Evolutionary conservation across 140 eudicot genomes (phyloP), one percentile per base, ranked within the genome.

Genomic region (Flaveria floridana): DNA sequence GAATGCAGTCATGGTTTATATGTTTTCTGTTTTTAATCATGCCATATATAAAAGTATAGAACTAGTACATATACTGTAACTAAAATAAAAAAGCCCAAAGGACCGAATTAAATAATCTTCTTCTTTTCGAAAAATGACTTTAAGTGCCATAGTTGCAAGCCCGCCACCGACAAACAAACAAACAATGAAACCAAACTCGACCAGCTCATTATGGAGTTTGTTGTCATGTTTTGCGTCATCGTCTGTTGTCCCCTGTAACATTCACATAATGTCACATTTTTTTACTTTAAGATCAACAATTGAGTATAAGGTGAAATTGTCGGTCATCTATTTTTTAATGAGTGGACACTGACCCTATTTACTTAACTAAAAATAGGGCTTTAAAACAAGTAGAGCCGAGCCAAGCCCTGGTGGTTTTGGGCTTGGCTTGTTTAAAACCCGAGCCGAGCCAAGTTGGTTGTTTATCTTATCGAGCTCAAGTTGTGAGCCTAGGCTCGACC

Each of bases 111-210:
- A 70, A 92, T 85, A 20, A 92, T 83, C 87, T 92, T 92, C 78
- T 86, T 87, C 87, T 90, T 92, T 79, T 92, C 90, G 12, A 92
- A 92, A 80, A 87, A 92, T 30, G 92, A 72, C 87, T 92, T 92
- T 79, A 92, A 69, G 71, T 87, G 96, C 96, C 95, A 85, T 68
- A 92, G 63, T 80, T 92, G 97, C 59, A 89, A 56, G 34, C 87
- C 95, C 11, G 97, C 88, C 30, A 92, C 97, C 0, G 95, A 85
- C 18, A 83, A 70, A 77, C 90, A 89, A 66, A 92, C 70, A n/a
- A 85, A 26, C 53, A 92, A 69, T 0, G 96, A 87, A 46, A 84
- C 80, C 59, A 87, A 79, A 78, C 91, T 80, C 76, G 88, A 67
- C 85, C 83, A 85, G 23, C 79, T 86, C 95, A 92, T 92, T 75